Base-by-base conservation (phyloP, 2,329 filamentous ascomycete genomes). In the Sporothrix globosa region DNA sequence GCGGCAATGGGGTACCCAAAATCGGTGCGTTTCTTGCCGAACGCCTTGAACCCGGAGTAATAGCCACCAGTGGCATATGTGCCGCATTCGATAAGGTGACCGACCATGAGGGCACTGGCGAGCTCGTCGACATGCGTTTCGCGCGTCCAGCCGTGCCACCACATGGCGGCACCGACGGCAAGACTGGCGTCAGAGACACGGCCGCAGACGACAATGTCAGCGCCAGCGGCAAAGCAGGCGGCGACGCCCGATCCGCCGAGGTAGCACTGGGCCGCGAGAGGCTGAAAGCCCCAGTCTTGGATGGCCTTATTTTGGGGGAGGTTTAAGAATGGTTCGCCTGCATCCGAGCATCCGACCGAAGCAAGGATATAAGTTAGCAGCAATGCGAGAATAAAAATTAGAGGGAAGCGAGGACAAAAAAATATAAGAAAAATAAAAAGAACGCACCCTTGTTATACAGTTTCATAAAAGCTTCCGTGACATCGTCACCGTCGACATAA, bases 1-100 rank as follows among this genome's bases (percentile, higher is more conserved):
- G 86, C 83, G 0, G 82, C 83, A 71, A 86, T 84, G 0, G 82
- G 82, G 69, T 84, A 85, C 0, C 79, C 79, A 0, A 83, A 78
- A 50, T 82, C 81, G 44, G 82, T 75, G 30, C 84, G 76, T 0
- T 77, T 74, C 4, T 84, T 80, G 0, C 78, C 71, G 67, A 82
- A 81, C 21, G 82, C 78, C 71, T 82, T 80, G 72, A 82, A 83
- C 0, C 82, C 83, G 0, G 81, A 77, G 70, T 84, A 85, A 68
- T 85, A 84, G 0, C 78, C 80, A 0, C 83, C 83, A 3, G 81
- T 82, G 1, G 81, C 81, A 72, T 84, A 85, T 0, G 80, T 77
- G 6, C 78, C 80, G 73, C 81, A 83, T 73, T 83, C 82, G 70
- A 83, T 82, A 34, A 83, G 73, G 75, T 83, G 81, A 1, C 81